Base-by-base conservation (phyloP, 2,329 filamentous ascomycete species). In the Eutypa lata region DNA sequence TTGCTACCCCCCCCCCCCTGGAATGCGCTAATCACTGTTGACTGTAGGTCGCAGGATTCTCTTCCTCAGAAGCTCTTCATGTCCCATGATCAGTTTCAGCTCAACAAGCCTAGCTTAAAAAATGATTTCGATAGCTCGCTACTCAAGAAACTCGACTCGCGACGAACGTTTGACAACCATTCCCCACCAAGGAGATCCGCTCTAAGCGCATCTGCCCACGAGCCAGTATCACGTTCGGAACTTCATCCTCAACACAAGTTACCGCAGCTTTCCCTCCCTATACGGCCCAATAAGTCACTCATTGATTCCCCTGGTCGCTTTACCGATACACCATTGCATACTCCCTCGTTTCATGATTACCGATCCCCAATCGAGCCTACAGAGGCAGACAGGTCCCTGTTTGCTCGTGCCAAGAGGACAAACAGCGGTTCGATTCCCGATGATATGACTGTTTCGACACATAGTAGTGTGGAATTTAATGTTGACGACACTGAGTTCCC, bases 101-200 rank as follows among this genome's bases (percentile, higher is more conserved):
- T 80, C 56, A 65, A 67, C 48, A 64, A 57, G 73, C 75, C 59
- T 4, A 38, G 35, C 16, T 16, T 38, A 16, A 38, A 38, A 70
- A 78, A 57, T 13, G 69, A 76, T 14, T 76, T 82, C 49, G 76
- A 79, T 54, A 76, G 72, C 53, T 73, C 69, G 49, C 74, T 83
- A 62, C 76, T 82, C 54, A 80, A 79, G 65, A 84, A 80, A 67
- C 70, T 84, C n/a, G 75, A 82, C 53, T 73, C 75, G 1, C 66
- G 74, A 37, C 71, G 75, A 37, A 71, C 68, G 0, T 61, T 75
- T n/a, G 76, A 79, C 52, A 76, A 72, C 50, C 66, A 67, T 16
- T 74, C 76, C 8, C 73, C 76, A 2, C 72, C 76, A 21, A 65
- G 68, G 14, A 72, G 73, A 47, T 76, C 76, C 10, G 68, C 71